Conservation (phyloP, 148 eudicot genomes). For the Camellia granthamiana region DNA sequence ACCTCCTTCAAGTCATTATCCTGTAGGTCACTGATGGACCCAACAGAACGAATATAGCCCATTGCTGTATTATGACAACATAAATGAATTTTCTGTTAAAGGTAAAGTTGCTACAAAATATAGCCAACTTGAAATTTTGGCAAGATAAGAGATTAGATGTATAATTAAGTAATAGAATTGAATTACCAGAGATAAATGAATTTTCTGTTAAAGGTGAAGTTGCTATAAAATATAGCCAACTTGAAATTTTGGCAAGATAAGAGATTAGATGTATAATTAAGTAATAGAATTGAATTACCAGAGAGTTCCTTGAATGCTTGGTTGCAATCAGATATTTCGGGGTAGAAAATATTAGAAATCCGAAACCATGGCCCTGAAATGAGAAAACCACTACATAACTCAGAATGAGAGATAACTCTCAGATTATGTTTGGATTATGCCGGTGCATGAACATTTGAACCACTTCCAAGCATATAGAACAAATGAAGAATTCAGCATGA, state of each 20-base stretch:
- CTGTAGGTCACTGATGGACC: conserved; percentile 32
- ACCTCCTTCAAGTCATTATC: conserved; percentile 51
- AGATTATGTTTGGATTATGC: not conserved
- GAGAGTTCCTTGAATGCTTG: conserved; percentile 51
- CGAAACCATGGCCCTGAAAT: conserved; percentile 93
- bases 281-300: conserved; percentile 35
- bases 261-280: not conserved
- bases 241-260: conserved; percentile 9
- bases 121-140: not conserved
- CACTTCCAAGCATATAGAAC: not conserved
- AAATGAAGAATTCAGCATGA: not conserved
- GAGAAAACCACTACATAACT: not conserved
- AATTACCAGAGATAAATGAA: conserved; percentile 43
- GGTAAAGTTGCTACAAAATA: not conserved
- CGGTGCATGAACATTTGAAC: not conserved
- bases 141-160: conserved; percentile 8
- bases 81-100: conserved; percentile 11
- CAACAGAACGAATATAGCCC: conserved; percentile 49
- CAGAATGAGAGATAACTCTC: not conserved
- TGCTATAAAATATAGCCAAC: conserved; percentile 3
- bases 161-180: not conserved
- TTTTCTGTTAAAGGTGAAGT: not conserved
- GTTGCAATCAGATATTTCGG: conserved; percentile 62
- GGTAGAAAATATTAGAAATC: conserved; percentile 59
- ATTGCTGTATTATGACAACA: conserved; percentile 48